phyloP scores from a whole-genome alignment of 768 basidiomycete genomes.

The Chlorophyllum brunneum region DNA sequence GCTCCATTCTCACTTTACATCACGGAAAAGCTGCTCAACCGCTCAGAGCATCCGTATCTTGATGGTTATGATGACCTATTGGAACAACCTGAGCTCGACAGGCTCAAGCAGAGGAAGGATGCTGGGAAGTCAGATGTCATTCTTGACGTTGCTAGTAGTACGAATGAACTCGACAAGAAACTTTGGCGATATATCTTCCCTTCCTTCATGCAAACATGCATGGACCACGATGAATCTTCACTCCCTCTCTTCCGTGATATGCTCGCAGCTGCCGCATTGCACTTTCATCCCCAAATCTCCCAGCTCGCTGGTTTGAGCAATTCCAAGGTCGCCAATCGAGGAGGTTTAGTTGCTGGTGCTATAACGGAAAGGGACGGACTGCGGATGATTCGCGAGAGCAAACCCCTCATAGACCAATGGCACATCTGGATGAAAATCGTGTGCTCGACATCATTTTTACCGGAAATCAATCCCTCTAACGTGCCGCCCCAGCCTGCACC shows the following conservation, averaged over 20 bases:
- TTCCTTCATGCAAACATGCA: slow-evolving; percentile 52
- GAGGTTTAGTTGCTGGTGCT: slow-evolving; percentile 41
- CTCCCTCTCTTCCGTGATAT: slow-evolving; percentile 56
- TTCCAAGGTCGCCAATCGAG: slow-evolving; percentile 25
- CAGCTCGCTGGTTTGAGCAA: slow-evolving; percentile 69
- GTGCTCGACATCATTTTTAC: slow-evolving; percentile 73
- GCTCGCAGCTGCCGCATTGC: slow-evolving; percentile 62
- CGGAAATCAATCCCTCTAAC: slow-evolving; percentile 66
- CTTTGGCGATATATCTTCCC: slow-evolving; percentile 78
- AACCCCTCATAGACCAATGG: slow-evolving; percentile 69
- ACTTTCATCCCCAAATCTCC: slow-evolving; percentile 70
- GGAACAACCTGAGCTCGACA: slow-evolving; percentile 53
- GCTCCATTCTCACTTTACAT: slow-evolving; percentile 22
- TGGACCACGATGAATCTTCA: slow-evolving; percentile 43
- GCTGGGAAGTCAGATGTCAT: slow-evolving; percentile 52
- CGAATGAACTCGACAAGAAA: slow-evolving; percentile 58
- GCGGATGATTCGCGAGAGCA: slow-evolving; percentile 54
- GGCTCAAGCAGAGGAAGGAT: slow-evolving; percentile 66
- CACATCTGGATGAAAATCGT: slow-evolving; percentile 79
- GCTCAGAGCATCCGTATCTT: slow-evolving; percentile 46
- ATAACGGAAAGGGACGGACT: slow-evolving; percentile 49
- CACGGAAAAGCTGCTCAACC: slow-evolving; percentile 50
- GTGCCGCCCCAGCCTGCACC: slow-evolving; percentile 43
- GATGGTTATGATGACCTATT: slow-evolving; percentile 65
- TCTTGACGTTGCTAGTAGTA: slow-evolving; percentile 70